phyloP scores from a whole-genome alignment of 768 basidiomycete species.

The Podaxis sp. region DNA sequence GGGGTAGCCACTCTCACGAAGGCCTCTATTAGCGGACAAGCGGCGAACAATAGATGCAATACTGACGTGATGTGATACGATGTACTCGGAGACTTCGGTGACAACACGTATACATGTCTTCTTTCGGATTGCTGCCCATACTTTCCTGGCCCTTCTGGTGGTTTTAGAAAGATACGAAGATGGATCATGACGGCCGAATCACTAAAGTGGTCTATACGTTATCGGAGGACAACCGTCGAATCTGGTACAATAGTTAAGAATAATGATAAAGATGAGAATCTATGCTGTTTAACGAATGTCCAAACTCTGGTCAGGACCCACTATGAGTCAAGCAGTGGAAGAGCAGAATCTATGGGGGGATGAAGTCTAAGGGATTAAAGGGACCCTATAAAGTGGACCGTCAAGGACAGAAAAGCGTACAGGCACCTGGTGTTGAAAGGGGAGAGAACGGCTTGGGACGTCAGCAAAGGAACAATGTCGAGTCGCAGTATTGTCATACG shows the following conservation, averaged over 20 bases:
- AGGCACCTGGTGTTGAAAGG: not conserved
- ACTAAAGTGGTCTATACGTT: not conserved
- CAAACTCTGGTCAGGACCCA: not conserved
- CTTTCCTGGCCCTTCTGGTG: not conserved
- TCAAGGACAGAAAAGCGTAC: not conserved
- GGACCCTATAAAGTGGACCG: not conserved
- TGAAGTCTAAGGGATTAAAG: not conserved
- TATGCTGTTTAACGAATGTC: not conserved
- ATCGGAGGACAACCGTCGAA: not conserved
- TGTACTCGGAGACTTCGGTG: not conserved
- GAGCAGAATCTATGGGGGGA: not conserved
- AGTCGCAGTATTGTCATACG: constrained; percentile 11
- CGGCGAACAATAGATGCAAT: too few species aligned
- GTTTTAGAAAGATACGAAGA: not conserved
- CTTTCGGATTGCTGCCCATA: not conserved
- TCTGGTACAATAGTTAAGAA: not conserved
- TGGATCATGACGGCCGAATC: not conserved
- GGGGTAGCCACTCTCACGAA: too few species aligned
- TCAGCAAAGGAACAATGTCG: not conserved
- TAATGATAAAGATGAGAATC: not conserved
- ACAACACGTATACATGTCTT: not conserved
- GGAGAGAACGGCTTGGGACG: not conserved
- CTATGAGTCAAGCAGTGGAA: not conserved
- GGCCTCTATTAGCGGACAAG: too few species aligned
- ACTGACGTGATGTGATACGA: too few species aligned